A percentile compares a stretch with the other conserved stretches of the same genome.
Conservation (phyloP, 2,329 filamentous ascomycete genomes). For the Cercospora nicotianae region DNA sequence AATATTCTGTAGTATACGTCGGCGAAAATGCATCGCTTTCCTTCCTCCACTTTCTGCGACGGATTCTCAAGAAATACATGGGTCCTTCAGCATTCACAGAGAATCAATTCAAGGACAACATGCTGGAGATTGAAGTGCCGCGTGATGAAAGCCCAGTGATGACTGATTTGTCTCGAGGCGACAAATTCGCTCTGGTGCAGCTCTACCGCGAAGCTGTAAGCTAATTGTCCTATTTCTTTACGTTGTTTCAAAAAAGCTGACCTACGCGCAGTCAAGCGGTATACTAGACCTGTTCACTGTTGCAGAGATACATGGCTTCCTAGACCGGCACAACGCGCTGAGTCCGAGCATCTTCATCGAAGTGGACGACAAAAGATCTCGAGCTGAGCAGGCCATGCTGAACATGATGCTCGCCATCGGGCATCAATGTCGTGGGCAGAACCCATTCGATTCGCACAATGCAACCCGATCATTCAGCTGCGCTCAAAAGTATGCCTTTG, state of each 20-base stretch:
- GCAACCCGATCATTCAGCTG: slow-evolving; percentile 48
- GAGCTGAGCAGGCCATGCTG: slow-evolving; percentile 38
- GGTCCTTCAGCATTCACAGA: slow-evolving; percentile 58
- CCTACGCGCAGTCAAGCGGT: slow-evolving; percentile 42
- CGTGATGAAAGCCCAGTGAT: slow-evolving; percentile 23
- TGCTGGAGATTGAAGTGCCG: slow-evolving; percentile 50
- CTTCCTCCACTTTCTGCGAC: slow-evolving; percentile 56
- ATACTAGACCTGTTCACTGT: slow-evolving; percentile 43
- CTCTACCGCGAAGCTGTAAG: slow-evolving; percentile 39
- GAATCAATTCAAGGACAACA: slow-evolving; percentile 52
- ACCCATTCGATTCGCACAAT: slow-evolving; percentile 26
- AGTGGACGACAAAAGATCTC: slow-evolving; percentile 34
- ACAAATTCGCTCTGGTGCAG: slow-evolving; percentile 37
- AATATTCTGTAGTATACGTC: slow-evolving; percentile 45
- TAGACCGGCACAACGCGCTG: slow-evolving; percentile 23
- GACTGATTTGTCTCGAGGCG: slow-evolving; percentile 37
- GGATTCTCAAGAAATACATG: slow-evolving; percentile 52
- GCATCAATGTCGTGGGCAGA: slow-evolving; percentile 46
- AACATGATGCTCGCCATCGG: slow-evolving; percentile 55
- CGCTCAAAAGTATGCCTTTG: slow-evolving; percentile 52
- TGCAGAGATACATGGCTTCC: slow-evolving; percentile 30
- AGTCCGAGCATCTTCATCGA: slow-evolving; percentile 25
- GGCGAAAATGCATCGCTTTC: slow-evolving; percentile 56
- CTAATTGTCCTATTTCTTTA: no score
- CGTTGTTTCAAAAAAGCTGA: slow-evolving; percentile 17